Conservation (phyloP, 1,139 yeast genomes). For the Zygoascus sp. region DNA sequence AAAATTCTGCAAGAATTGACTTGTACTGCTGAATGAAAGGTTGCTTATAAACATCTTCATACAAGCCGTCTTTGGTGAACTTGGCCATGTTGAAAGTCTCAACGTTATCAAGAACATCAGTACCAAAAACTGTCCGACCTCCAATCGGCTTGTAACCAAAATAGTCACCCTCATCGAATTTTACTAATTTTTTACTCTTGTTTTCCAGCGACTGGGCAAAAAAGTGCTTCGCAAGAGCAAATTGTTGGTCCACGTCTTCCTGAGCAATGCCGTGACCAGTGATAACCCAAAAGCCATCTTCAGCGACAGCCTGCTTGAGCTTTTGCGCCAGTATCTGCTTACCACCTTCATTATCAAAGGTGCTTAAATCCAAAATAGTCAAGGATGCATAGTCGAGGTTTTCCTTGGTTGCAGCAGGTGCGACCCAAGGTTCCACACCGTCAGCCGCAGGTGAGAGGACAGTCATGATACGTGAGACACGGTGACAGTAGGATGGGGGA, state of each 20-base stretch:
- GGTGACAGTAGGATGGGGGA: too few relatives aligned
- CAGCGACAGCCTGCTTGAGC: constrained; percentile 14
- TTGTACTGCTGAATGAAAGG: constrained; percentile 14
- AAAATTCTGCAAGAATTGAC: constrained; percentile 14
- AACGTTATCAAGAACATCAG: constrained; percentile 17
- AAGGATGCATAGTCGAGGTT: constrained; percentile 18
- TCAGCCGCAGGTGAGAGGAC: not conserved
- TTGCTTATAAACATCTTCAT: constrained; percentile 4
- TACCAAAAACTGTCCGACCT: constrained; percentile 15
- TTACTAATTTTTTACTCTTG: constrained; percentile 10
- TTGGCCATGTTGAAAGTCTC: constrained; percentile 19
- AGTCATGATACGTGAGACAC: not conserved
- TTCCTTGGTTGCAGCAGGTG: constrained; percentile 15
- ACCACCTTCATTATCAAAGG: constrained; percentile 16
- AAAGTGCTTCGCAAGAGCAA: constrained; percentile 16
- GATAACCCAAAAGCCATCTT: constrained; percentile 19
- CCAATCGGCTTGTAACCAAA: constrained; percentile 17
- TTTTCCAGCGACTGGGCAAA: constrained; percentile 15
- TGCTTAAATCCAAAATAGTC: constrained; percentile 14
- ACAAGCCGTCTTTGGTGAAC: constrained; percentile 15
- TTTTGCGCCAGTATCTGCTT: constrained; percentile 14
- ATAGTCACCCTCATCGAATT: constrained; percentile 16
- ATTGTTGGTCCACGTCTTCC: constrained; percentile 16
- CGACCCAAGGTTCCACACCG: constrained; percentile 8
- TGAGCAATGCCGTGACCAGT: constrained; percentile 15